Percentiles rank a stretch among this genome's conserved stretches.
These are phyloP conservation scores for Bipolaris oryzae DNA, from an alignment of 2,329 filamentous ascomycete genomes.

Conservation along the genomic window DNA sequence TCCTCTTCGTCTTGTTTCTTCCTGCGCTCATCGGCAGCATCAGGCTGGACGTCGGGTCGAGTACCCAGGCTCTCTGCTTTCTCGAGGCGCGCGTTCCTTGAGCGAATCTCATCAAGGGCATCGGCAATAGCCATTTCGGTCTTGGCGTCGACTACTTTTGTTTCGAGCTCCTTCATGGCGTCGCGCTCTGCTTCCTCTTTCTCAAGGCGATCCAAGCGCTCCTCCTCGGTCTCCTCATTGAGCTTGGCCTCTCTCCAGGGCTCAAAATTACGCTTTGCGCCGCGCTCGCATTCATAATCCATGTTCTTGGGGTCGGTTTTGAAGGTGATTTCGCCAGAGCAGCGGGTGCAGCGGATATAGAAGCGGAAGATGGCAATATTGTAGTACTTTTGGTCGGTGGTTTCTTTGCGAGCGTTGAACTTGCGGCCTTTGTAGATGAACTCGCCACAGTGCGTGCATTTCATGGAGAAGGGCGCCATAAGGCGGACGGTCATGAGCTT, in stretches of 20 bases:
- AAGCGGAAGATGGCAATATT: constrained; percentile 87
- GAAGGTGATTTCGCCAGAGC: constrained; percentile 86
- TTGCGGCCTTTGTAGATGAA: constrained; percentile 94
- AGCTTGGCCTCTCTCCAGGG: constrained; percentile 77
- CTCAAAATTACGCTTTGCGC: constrained; percentile 92
- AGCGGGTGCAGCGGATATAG: constrained; percentile 85
- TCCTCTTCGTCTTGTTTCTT: constrained; percentile 78
- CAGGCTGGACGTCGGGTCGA: constrained; percentile 58
- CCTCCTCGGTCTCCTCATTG: constrained; percentile 81
- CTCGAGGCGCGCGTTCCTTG: constrained; percentile 86
- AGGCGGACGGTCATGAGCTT: constrained; percentile 85
- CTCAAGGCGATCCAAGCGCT: constrained; percentile 83
- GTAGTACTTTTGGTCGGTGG: constrained; percentile 87
- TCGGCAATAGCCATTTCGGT: constrained; percentile 96
- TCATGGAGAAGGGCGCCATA: constrained; percentile 87
- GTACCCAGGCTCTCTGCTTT: constrained; percentile 69
- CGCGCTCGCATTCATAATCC: constrained; percentile 82
- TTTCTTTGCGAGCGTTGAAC: constrained; percentile 95
- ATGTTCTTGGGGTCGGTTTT: constrained; percentile 94
- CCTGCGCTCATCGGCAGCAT: constrained; percentile 63
- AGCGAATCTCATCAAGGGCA: constrained; percentile 91
- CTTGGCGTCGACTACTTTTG: constrained; percentile 90
- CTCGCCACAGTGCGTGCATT: constrained; percentile 72
- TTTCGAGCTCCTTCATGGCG: constrained; percentile 93
- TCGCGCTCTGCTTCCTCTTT: constrained; percentile 79